Evolutionary conservation across 148 eudicot genomes (phyloP).

Genomic region (Camellia sinensis): DNA sequence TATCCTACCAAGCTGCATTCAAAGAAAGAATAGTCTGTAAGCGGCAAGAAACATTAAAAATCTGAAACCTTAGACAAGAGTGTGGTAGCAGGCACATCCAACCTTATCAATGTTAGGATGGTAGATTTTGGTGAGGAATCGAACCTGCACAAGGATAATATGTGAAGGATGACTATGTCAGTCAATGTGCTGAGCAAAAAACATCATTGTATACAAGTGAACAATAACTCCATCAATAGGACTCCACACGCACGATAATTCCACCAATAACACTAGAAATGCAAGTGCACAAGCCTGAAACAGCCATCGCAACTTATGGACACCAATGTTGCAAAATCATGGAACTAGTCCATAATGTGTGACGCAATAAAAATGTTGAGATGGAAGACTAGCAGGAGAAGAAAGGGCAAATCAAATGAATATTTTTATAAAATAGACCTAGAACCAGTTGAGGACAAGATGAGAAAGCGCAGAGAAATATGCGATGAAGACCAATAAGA

Average conservation of each 20-base stretch:
- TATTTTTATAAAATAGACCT: neutral
- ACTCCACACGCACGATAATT: neutral
- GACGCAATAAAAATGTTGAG: neutral
- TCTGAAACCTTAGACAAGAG: neutral
- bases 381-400: neutral
- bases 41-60: slow-evolving; percentile 9
- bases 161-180: slow-evolving; percentile 9
- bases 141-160: slow-evolving; percentile 60
- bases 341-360: neutral
- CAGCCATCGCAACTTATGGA: neutral
- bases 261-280: neutral
- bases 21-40: slow-evolving; percentile 4
- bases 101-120: slow-evolving; percentile 99
- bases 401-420: neutral
- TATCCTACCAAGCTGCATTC: slow-evolving; percentile 95
- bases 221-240: neutral
- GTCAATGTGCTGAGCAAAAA: neutral
- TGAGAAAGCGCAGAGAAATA: neutral
- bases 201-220: neutral
- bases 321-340: neutral
- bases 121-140: slow-evolving; percentile 96
- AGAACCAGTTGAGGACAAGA: neutral
- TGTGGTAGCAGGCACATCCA: slow-evolving; percentile 11
- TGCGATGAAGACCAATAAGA: neutral
- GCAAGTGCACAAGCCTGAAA: neutral